A percentile compares a stretch with the other conserved stretches of the same genome.
phyloP scores from a whole-genome alignment of 306 rosid species.

The Senna siamea region DNA sequence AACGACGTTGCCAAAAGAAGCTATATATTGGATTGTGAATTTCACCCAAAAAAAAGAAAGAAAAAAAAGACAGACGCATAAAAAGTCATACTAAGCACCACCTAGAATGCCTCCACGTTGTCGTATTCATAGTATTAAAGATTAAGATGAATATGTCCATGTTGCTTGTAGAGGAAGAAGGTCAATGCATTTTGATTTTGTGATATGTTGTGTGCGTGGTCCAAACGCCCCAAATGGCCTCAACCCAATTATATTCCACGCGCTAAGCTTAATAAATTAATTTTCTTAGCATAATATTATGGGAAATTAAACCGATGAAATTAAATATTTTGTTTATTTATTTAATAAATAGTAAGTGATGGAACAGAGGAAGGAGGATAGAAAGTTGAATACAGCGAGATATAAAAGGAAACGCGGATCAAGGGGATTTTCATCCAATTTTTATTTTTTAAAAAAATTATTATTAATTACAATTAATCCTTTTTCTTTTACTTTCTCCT shows the following conservation, averaged over 20 bases:
- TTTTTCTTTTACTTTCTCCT: constrained; percentile 19
- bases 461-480: neutral
- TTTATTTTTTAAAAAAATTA: neutral
- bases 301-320: constrained; percentile 31
- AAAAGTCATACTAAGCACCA: neutral
- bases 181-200: constrained; percentile 28
- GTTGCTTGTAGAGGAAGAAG: constrained; percentile 1
- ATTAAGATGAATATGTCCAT: constrained; percentile 11
- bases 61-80: neutral
- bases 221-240: constrained; percentile 40
- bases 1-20: no score
- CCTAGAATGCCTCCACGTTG: constrained; percentile 30
- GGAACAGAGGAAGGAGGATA: constrained; percentile 19
- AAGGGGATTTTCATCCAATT: neutral
- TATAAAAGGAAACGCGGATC: constrained; percentile 7
- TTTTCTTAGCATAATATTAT: constrained; percentile 20
- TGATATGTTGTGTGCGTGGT: constrained; percentile 22
- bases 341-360: neutral
- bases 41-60: neutral
- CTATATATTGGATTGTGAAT: no score
- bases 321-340: neutral
- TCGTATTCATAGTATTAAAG: neutral
- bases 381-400: constrained; percentile 49
- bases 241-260: constrained; percentile 37
- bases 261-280: constrained; percentile 28